Base-by-base conservation (phyloP, 257 asterid species). In the Catharanthus roseus region DNA sequence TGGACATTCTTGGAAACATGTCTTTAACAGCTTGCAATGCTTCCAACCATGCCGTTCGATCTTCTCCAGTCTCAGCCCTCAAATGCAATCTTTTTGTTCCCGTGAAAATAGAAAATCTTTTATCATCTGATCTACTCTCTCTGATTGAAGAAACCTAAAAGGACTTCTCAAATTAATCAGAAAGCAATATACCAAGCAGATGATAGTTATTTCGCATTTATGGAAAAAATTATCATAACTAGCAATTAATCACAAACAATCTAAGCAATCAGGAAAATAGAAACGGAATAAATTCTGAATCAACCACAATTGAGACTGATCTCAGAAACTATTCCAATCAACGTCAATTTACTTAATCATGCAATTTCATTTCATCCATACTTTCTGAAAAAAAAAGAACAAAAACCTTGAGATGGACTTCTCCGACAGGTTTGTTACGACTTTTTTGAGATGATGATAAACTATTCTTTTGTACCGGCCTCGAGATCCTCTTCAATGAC, bases 1-100 rank as follows among this genome's bases (percentile, higher is more conserved):
- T 91, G 75, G 99, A 93, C 79, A 93, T 83, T 83, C 99, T 91
- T 0, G 99, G 99, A 72, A 89, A 93, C 92, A 91, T 83, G 76
- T 86, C 96, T 82, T 93, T 93, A 75, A 91, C 90, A 63, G 99
- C 92, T 75, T 84, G 95, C 79, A 93, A 80, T 49, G 96, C 96
- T 72, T 91, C 99, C 85, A 89, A 69, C 99, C 99, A 93, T 54
- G 93, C 81, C 10, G 76, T 57, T 70, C 88, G 81, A 76, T 91
- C 97, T 69, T 93, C 97, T 78, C 95, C 82, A 29, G 82, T 86
- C 74, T 93, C 96, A 36, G 99, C 96, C 85, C 96, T 89, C 68
- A 93, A 79, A 77, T 88, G 97, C 75, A 93, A 87, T 81, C 85
- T 89, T 87, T 91, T 93, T 38, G 99, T 93, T 68, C 99, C 99